Conservation (phyloP, 2,329 filamentous ascomycete species). For the Pyrenophora graminea region DNA sequence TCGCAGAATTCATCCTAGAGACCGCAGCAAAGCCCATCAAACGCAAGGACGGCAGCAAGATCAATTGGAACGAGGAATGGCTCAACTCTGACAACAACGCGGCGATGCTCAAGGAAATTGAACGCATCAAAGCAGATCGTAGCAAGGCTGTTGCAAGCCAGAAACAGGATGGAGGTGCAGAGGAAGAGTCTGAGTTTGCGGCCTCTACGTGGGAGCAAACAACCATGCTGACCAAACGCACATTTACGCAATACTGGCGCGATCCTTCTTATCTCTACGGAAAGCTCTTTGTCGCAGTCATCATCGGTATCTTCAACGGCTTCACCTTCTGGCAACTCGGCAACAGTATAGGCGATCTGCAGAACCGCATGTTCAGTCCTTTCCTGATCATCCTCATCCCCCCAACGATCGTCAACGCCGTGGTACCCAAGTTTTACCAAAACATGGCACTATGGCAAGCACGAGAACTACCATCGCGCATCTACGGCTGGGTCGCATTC, state of each 20-base stretch:
- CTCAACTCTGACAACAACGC: slow-evolving; percentile 65
- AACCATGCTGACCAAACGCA: slow-evolving; percentile 67
- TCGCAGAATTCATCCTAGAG: slow-evolving; percentile 69
- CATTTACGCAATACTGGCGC: slow-evolving; percentile 75
- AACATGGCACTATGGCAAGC: slow-evolving; percentile 75
- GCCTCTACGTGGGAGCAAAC: slow-evolving; percentile 68
- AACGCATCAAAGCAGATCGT: slow-evolving; percentile 63
- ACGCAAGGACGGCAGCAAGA: slow-evolving; percentile 57
- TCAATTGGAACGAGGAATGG: slow-evolving; percentile 81
- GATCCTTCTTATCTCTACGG: slow-evolving; percentile 77
- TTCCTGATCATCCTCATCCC: slow-evolving; percentile 66
- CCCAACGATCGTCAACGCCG: slow-evolving; percentile 71
- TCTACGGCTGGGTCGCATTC: slow-evolving; percentile 79
- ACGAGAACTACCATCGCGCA: slow-evolving; percentile 72
- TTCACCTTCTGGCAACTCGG: slow-evolving; percentile 77
- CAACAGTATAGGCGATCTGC: slow-evolving; percentile 68
- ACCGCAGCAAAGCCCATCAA: slow-evolving; percentile 63
- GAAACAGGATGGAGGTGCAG: slow-evolving; percentile 14
- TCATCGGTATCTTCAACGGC: slow-evolving; percentile 77
- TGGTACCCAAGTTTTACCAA: slow-evolving; percentile 77
- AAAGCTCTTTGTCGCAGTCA: slow-evolving; percentile 72
- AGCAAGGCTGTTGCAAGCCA: slow-evolving; percentile 50
- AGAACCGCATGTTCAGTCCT: slow-evolving; percentile 75
- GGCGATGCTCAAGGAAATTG: slow-evolving; percentile 66
- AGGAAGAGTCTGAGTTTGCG: slow-evolving; percentile 63